These are phyloP conservation scores for Juncus inflexus DNA, from an alignment of 176 grass and related monocot species.

Conservation along the genomic window DNA sequence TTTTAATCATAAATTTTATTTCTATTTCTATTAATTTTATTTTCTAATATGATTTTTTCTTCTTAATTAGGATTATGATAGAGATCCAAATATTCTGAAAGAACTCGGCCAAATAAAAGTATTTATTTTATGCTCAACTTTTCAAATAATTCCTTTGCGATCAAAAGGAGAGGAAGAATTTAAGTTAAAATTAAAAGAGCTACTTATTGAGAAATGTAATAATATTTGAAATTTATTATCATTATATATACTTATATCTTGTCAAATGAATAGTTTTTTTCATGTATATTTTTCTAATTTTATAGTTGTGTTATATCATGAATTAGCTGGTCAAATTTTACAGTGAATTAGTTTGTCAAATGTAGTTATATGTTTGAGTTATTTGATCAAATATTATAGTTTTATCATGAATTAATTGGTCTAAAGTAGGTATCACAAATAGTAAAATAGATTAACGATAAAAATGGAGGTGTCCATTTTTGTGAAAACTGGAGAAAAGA, in stretches of 20 bases:
- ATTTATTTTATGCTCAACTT: slow-evolving; percentile 22
- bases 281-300: no score
- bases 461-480: not conserved
- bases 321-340: no score
- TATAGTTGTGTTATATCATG: no score
- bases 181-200: slow-evolving; percentile 12
- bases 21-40: not conserved
- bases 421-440: no score
- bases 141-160: slow-evolving; percentile 14
- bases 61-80: slow-evolving; percentile 25
- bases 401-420: no score
- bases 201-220: slow-evolving; percentile 1
- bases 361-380: no score
- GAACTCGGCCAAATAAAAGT: slow-evolving; percentile 3
- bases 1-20: not conserved
- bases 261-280: not conserved
- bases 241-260: not conserved
- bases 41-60: slow-evolving; percentile 1
- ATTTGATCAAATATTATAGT: no score
- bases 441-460: not conserved
- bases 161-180: slow-evolving; percentile 12
- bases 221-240: slow-evolving; percentile 2
- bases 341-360: no score
- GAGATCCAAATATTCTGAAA: slow-evolving; percentile 21
- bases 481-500: not conserved